Evolutionary conservation across 495 filamentous ascomycete species (phyloP), one percentile per base, ranked within the genome.

Genomic region (Mycothermus thermophilus): DNA sequence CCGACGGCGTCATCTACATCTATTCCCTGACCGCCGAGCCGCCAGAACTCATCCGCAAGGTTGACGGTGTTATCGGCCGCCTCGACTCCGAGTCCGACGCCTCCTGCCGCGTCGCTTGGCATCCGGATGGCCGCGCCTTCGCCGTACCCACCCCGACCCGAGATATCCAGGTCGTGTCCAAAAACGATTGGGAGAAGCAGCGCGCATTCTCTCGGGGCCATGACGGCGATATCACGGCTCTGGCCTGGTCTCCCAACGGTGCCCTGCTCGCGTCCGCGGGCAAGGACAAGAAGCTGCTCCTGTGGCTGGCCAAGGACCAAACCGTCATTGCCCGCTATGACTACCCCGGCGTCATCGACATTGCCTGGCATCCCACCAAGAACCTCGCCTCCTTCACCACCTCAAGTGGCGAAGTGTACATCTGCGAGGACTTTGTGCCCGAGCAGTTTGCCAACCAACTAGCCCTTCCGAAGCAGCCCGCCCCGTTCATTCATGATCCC

Each of bases 161-260:
- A 50, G 86, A 95, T 43, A 77, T 96, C 14, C 77, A 88, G 38
- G 74, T 95, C 11, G 68, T 93, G 28, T 93, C 87, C 15, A 71
- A 71, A 36, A 69, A 72, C n/a, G 81, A 90, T 46, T 93, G 87
- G 79, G 80, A 82, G 51, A 77, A 74, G 35, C 84, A 95, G 51
- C 71, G 80, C 43, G 50, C 55, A 0, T 96, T 96, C 47, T 49
- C 72, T 5, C 72, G 72, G 16, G 85, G 81, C 1, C 92, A 96
- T 45, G 77, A 71, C 17, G 82, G 79, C 15, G 82, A 92, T 45
- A 77, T 97, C 40, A 93, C 85, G 0, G 78, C 88, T 9, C 60
- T 88, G 12, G 74, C 76, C 27, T 97, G 90, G 90, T 90, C 87
- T 10, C 86, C 86, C 2, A 97, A 96, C 56, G 90, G 90, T 13